A percentile compares a stretch with the other conserved stretches of the same genome.
phyloP scores from a whole-genome alignment of 768 basidiomycete species.

The Mycena pura region DNA sequence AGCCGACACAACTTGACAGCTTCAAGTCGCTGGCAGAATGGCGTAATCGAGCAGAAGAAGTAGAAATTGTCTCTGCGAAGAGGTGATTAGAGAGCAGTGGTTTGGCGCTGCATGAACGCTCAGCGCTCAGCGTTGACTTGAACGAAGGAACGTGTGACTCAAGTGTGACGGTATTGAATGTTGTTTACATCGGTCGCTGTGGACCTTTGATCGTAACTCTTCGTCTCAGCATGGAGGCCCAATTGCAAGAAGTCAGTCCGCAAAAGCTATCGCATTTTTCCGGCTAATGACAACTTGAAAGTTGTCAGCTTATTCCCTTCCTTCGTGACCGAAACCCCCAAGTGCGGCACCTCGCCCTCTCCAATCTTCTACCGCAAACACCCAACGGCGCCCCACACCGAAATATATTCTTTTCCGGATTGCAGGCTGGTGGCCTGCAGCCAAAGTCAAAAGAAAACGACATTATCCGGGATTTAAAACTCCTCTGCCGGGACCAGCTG shows the following conservation, averaged over 20 bases:
- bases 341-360: slow-evolving; percentile 85
- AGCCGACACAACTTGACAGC: no score
- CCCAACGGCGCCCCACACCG: slow-evolving; percentile 73
- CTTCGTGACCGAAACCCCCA: slow-evolving; percentile 86
- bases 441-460: slow-evolving; percentile 67
- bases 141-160: no score
- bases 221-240: slow-evolving; percentile 45
- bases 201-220: not conserved
- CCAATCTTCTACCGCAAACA: slow-evolving; percentile 84
- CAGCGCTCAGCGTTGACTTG: no score
- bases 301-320: slow-evolving; percentile 78
- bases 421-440: slow-evolving; percentile 64
- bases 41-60: no score
- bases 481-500: slow-evolving; percentile 88
- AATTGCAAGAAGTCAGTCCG: slow-evolving; percentile 52
- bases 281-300: slow-evolving; percentile 11
- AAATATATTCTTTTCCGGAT: slow-evolving; percentile 73
- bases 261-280: not conserved
- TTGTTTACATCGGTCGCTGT: not conserved
- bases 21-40: no score
- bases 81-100: no score
- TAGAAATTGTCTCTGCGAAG: no score
- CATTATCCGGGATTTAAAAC: slow-evolving; percentile 79
- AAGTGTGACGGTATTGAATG: not conserved
- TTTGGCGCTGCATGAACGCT: no score